Percentiles rank a stretch among this genome's conserved stretches.
Conservation (phyloP, 768 basidiomycete genomes). For the Sporobolomyces pararoseus region DNA sequence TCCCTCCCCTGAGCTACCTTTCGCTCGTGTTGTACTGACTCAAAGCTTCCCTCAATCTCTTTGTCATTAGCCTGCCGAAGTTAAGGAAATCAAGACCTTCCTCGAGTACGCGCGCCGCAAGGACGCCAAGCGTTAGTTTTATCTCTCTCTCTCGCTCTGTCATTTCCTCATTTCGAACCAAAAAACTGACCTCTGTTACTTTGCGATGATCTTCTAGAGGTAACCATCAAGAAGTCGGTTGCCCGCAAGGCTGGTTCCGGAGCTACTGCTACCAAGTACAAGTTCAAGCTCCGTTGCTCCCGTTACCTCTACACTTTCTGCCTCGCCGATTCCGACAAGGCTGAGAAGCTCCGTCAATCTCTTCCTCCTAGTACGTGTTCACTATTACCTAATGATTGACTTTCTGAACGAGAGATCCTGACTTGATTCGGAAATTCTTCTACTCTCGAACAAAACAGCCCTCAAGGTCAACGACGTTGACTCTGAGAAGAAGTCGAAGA, state of each 20-base stretch:
- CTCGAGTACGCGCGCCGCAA: constrained; percentile 94
- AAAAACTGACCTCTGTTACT: neutral
- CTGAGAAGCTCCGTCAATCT: constrained; percentile 91
- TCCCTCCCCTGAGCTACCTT: neutral
- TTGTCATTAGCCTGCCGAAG: constrained; percentile 77
- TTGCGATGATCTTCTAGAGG: constrained; percentile 59
- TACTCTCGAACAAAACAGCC: too few species aligned
- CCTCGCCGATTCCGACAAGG: constrained; percentile 94
- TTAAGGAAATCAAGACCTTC: constrained; percentile 97
- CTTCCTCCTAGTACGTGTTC: constrained; percentile 79
- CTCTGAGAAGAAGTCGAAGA: constrained; percentile 65
- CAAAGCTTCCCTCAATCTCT: neutral
- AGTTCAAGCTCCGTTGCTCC: constrained; percentile 98
- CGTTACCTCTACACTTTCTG: constrained; percentile 96
- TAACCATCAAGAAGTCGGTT: constrained; percentile 89
- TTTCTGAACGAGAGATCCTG: neutral
- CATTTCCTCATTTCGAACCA: neutral
- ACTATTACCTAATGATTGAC: neutral
- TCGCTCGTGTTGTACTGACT: neutral
- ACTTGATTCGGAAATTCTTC: too few species aligned
- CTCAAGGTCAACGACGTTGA: constrained; percentile 69
- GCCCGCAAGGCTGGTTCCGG: constrained; percentile 41
- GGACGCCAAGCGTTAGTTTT: constrained; percentile 76
- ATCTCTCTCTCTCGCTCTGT: neutral
- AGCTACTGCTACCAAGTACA: constrained; percentile 58